Evolutionary conservation across 352 stramenopile genomes (phyloP).

Genomic region (Pythium plurisporium): DNA sequence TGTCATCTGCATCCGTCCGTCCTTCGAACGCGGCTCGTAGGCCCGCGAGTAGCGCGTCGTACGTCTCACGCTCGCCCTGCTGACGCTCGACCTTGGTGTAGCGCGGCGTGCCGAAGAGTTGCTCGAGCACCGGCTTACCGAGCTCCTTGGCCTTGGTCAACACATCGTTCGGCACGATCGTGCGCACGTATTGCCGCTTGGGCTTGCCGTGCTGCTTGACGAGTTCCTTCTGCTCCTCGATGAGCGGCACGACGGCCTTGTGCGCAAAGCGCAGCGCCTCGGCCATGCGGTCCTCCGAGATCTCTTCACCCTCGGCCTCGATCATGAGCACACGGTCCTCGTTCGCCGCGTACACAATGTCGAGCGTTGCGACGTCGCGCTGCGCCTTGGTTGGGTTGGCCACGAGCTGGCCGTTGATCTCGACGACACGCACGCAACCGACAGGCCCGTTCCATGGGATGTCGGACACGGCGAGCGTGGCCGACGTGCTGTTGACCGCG

Average conservation of each 20-base stretch:
- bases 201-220: slow-evolving; percentile 47
- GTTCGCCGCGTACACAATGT: slow-evolving; percentile 85
- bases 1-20: slow-evolving; percentile 36
- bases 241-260: slow-evolving; percentile 40
- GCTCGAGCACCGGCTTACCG: slow-evolving; percentile 29
- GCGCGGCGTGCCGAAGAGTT: slow-evolving; percentile 30
- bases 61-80: slow-evolving; percentile 59
- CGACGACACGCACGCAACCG: slow-evolving; percentile 84
- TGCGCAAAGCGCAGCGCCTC: slow-evolving; percentile 81
- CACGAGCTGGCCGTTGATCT: slow-evolving; percentile 85
- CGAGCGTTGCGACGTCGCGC: slow-evolving; percentile 62
- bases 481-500: slow-evolving; percentile 87
- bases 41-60: slow-evolving; percentile 61
- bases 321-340: slow-evolving; percentile 84
- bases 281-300: slow-evolving; percentile 65
- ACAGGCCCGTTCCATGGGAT: slow-evolving; percentile 89
- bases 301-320: slow-evolving; percentile 76
- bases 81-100: slow-evolving; percentile 60
- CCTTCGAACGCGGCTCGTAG: slow-evolving; percentile 49
- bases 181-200: slow-evolving; percentile 58
- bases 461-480: slow-evolving; percentile 78
- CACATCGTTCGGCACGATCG: slow-evolving; percentile 46
- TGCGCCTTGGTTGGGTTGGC: slow-evolving; percentile 87
- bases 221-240: slow-evolving; percentile 61
- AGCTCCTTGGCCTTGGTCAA: slow-evolving; percentile 54